Percentiles rank a stretch among this genome's conserved stretches.
These are phyloP conservation scores for Fusarium torulosum DNA, from an alignment of 2,329 filamentous ascomycete species.

Conservation along the genomic window DNA sequence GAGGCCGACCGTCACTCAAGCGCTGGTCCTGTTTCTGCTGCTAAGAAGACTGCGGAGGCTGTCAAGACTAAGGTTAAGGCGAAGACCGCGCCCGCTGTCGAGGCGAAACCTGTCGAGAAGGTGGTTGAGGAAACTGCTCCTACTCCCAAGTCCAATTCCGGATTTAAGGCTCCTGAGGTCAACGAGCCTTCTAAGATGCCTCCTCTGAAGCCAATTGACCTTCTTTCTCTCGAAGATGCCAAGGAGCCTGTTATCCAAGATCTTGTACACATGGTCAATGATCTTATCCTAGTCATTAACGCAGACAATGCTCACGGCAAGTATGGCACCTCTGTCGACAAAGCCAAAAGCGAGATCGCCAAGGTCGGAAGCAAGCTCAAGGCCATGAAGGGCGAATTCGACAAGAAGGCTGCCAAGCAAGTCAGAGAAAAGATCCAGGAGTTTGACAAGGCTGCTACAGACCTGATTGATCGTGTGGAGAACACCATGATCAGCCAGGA, in stretches of 20 bases:
- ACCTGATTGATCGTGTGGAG: constrained; percentile 91
- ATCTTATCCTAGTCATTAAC: constrained; percentile 93
- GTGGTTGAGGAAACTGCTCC: constrained; percentile 49
- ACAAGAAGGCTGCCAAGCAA: constrained; percentile 79
- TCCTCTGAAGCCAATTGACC: constrained; percentile 78
- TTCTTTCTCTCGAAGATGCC: constrained; percentile 79
- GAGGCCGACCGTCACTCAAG: constrained; percentile 72
- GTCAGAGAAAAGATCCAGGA: constrained; percentile 78
- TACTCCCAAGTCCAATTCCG: constrained; percentile 45
- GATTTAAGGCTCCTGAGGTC: constrained; percentile 70
- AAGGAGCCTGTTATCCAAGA: constrained; percentile 92
- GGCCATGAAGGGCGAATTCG: constrained; percentile 75
- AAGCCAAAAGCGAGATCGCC: constrained; percentile 86
- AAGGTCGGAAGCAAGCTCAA: constrained; percentile 84
- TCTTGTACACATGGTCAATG: constrained; percentile 93
- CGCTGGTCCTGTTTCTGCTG: constrained; percentile 58
- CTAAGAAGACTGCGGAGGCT: constrained; percentile 49
- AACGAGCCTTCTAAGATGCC: constrained; percentile 74
- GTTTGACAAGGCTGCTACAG: constrained; percentile 88
- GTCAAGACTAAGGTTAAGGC: constrained; percentile 52
- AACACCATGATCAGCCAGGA: constrained; percentile 85
- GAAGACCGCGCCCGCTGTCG: constrained; percentile 26
- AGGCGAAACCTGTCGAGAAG: constrained; percentile 48
- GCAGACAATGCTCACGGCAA: constrained; percentile 82
- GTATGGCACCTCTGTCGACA: constrained; percentile 81